Evolutionary conservation across 495 filamentous ascomycete species (phyloP), one percentile per base, ranked within the genome.

Genomic region (Aspergillus leporis): DNA sequence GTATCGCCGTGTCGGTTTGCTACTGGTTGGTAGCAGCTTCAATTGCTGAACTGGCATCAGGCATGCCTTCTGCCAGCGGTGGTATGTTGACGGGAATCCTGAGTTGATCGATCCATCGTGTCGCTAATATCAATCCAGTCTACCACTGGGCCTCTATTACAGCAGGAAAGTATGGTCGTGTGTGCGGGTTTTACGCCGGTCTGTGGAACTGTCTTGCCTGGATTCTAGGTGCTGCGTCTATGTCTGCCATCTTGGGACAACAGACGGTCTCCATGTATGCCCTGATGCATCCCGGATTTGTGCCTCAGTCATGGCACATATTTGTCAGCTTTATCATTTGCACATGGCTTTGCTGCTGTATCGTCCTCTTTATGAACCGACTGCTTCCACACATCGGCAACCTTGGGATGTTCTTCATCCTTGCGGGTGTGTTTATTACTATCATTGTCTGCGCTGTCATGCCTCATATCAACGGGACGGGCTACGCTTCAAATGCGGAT

Each of bases 131-230:
- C 3, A 21, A 10, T 28, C n/a, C 28, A 61, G 74, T 96, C 5
- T 93, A 93, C 63, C 90, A 94, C 70, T 93, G 90, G 90, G 89
- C 90, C 2, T 85, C 87, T 0, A 81, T 93, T 21, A 91, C 90
- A 0, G 85, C 84, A 4, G 90, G 91, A 1, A 82, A 76, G 48
- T 87, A 85, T 70, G 91, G 90, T 23, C 82, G 89, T 9, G 68
- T 84, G 1, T 75, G 85, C 50, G 90, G 91, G 25, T 94, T 85
- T 72, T 93, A 90, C 59, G 86, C 89, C 0, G 91, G 91, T 10
- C 90, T 83, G 73, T 85, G 88, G 77, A 94, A 96, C 66, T 88
- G 85, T 64, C 82, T 90, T 50, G 91, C 86, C n/a, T 93, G 90
- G 90, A 67, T 79, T 18, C 62, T 81, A 14, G 79, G 70, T 70